phyloP scores from a whole-genome alignment of 2,329 filamentous ascomycete species.

The Fusarium palustre region DNA sequence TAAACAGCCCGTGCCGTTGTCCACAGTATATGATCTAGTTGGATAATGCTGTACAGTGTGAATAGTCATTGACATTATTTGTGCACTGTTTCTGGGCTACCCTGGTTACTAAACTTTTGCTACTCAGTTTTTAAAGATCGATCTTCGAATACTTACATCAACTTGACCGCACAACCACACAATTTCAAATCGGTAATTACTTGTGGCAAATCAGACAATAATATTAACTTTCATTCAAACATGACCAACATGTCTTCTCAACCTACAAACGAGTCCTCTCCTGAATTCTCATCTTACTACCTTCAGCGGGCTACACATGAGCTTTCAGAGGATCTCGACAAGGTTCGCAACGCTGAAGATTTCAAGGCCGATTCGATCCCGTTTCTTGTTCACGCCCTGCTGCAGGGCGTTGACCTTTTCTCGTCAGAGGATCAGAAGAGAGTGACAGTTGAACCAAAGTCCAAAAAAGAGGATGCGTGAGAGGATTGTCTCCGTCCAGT shows the following conservation, averaged over 20 bases:
- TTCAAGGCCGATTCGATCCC: slow-evolving; percentile 74
- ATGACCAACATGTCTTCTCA: slow-evolving; percentile 33
- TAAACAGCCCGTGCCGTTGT: too few relatives aligned
- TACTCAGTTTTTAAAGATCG: not conserved
- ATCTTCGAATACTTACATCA: slow-evolving; percentile 2
- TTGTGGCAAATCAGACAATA: not conserved
- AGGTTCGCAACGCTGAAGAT: slow-evolving; percentile 75
- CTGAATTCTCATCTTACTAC: slow-evolving; percentile 73
- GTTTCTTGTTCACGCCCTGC: slow-evolving; percentile 74
- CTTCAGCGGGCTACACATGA: slow-evolving; percentile 76
- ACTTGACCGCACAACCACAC: not conserved
- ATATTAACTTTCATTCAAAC: not conserved
- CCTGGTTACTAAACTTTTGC: slow-evolving; percentile 6
- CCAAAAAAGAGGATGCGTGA: slow-evolving; percentile 33
- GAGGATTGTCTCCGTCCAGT: not conserved
- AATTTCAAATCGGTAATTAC: not conserved
- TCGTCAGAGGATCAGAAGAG: slow-evolving; percentile 55
- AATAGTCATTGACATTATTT: too few relatives aligned
- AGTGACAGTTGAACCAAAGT: slow-evolving; percentile 34
- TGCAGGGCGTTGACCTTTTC: slow-evolving; percentile 75
- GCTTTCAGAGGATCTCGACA: slow-evolving; percentile 79
- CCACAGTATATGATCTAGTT: too few relatives aligned
- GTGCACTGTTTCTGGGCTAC: slow-evolving; percentile 5
- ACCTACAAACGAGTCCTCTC: slow-evolving; percentile 27
- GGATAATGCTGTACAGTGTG: not conserved